Conservation (phyloP, 2,329 filamentous ascomycete genomes). For the Metarhizium anisopliae region DNA sequence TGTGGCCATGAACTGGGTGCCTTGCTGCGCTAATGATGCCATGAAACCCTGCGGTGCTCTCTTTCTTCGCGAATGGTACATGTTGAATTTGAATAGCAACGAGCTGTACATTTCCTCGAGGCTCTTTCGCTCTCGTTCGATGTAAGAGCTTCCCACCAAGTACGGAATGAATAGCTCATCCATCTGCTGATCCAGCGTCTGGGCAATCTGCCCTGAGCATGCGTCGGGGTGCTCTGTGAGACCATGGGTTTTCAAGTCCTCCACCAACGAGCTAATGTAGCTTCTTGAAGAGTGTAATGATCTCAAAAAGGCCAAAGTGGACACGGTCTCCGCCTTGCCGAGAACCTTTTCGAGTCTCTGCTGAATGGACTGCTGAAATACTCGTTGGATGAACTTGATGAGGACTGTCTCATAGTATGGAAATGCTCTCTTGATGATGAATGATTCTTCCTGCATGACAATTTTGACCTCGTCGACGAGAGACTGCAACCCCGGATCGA, state of each 20-base stretch:
- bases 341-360: slow-evolving; percentile 91
- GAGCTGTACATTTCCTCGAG: slow-evolving; percentile 82
- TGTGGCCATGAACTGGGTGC: slow-evolving; percentile 77
- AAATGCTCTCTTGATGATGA: slow-evolving; percentile 93
- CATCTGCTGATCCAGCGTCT: slow-evolving; percentile 63
- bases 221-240: slow-evolving; percentile 92
- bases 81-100: slow-evolving; percentile 88
- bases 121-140: slow-evolving; percentile 58
- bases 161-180: slow-evolving; percentile 71
- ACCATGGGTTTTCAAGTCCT: slow-evolving; percentile 89
- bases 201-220: slow-evolving; percentile 75
- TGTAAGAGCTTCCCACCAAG: slow-evolving; percentile 59
- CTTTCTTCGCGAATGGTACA: slow-evolving; percentile 84
- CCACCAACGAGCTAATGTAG: slow-evolving; percentile 79
- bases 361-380: slow-evolving; percentile 97
- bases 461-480: slow-evolving; percentile 90
- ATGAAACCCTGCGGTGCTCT: slow-evolving; percentile 89
- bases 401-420: slow-evolving; percentile 94
- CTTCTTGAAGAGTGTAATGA: slow-evolving; percentile 83
- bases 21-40: slow-evolving; percentile 81
- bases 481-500: slow-evolving; percentile 87
- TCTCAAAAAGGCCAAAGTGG: slow-evolving; percentile 82
- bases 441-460: slow-evolving; percentile 93
- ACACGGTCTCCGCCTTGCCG: slow-evolving; percentile 87
- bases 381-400: slow-evolving; percentile 83